A percentile compares a stretch with the other conserved stretches of the same genome.
phyloP scores from a whole-genome alignment of 1,284 basidiomycete species.

The Leccinum griseonigrum region DNA sequence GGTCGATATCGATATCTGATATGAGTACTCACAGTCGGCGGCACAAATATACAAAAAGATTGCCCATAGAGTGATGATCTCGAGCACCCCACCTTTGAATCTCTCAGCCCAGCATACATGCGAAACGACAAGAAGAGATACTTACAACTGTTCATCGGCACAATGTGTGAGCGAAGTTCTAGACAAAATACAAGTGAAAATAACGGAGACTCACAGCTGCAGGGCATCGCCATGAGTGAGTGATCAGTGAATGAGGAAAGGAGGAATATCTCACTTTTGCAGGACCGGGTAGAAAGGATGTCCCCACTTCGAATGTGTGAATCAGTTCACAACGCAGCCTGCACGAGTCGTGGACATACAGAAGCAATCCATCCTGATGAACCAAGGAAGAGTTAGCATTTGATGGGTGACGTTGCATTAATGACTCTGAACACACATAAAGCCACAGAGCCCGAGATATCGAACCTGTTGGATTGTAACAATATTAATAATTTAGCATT shows the following conservation, averaged over 20 bases:
- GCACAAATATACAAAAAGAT: not conserved
- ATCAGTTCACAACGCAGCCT: not conserved
- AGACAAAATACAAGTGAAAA: not conserved
- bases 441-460: not conserved
- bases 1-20: not conserved
- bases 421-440: not conserved
- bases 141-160: not conserved
- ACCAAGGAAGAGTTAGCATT: not conserved
- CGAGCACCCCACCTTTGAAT: not conserved
- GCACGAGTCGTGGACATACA: not conserved
- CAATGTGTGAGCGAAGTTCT: not conserved
- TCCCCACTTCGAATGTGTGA: not conserved
- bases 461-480: not conserved
- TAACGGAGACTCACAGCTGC: not conserved
- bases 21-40: not conserved
- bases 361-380: not conserved
- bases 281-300: not conserved
- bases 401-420: not conserved
- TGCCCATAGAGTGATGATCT: not conserved
- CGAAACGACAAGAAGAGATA: not conserved
- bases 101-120: not conserved
- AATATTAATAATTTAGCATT: not conserved
- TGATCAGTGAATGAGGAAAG: not conserved
- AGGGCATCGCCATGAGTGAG: not conserved
- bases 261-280: not conserved